Base-by-base conservation (phyloP, 192 early-diverging fungal genomes). In the Spizellomyces sp. region DNA sequence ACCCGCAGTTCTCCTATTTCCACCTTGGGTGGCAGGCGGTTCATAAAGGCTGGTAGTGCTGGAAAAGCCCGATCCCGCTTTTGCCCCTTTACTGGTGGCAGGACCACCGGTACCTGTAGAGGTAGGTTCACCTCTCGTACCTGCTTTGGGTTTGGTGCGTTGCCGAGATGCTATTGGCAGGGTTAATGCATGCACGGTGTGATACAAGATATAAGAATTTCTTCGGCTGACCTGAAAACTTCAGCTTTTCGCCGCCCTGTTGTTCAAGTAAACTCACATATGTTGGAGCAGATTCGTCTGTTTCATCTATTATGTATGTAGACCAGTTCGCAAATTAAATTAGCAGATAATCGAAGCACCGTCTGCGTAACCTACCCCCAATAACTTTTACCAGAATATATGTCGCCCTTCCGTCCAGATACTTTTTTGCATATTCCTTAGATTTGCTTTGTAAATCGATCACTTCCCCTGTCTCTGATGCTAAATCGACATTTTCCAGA, bases 361-460 rank as follows among this genome's bases (percentile, higher is more conserved):
- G 76, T 7, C 48, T 75, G 48, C 74, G 76, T 42, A 59, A 65
- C 62, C 62, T 64, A 79, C 81, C 86, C 69, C 85, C 90, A 75
- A 75, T 64, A 1, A 87, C 78, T 22, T 88, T 84, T 8, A 88
- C 77, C 3, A 91, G 46, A 79, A 92, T 91, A 70, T 90, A 94
- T 19, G 50, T 82, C 36, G 50, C 57, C 45, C 84, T 55, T 6
- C 70, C 43, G 46, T 84, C 83, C 41, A 87, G n/a, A 75, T 61
- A 85, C 70, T 80, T 81, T 61, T 75, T 79, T 9, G 85, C 85
- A 56, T 85, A 84, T 57, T 87, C 85, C 65, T 79, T 81, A 9
- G 75, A 77, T 64, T 87, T 87, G 58, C 66, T 74, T 8, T 60
- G 48, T 47, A 87, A 65, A 61, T 87, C 85, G 8, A 87, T 67